These are phyloP conservation scores for Rhodotorula sp. DNA, from an alignment of 1,284 basidiomycete genomes.

Conservation along the genomic window DNA sequence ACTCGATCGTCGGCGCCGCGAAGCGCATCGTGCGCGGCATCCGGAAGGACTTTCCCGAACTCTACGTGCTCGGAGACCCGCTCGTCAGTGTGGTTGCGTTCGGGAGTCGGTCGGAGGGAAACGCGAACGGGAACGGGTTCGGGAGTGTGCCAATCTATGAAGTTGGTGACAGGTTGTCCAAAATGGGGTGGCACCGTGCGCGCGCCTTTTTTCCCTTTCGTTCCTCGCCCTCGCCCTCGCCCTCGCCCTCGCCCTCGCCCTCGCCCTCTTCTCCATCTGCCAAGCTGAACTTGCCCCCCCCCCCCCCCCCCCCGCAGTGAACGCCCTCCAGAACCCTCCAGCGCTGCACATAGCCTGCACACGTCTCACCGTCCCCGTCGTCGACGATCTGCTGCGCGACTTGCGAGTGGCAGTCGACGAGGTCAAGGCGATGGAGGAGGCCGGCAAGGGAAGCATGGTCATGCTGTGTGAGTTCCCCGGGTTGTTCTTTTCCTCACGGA, in stretches of 20 bases:
- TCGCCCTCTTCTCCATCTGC: slow-evolving; percentile 26
- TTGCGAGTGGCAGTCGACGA: slow-evolving; percentile 71
- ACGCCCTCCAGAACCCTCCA: slow-evolving; percentile 72
- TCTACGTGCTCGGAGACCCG: slow-evolving; percentile 68
- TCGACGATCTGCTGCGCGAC: slow-evolving; percentile 72
- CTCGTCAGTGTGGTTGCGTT: slow-evolving; percentile 69
- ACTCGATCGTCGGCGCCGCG: slow-evolving; percentile 72
- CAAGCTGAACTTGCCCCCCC: not conserved
- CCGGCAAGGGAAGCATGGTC: slow-evolving; percentile 71
- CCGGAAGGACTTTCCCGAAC: slow-evolving; percentile 60
- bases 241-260: no score
- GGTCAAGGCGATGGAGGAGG: slow-evolving; percentile 47
- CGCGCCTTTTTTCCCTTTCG: not conserved
- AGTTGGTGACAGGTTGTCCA: slow-evolving; percentile 84
- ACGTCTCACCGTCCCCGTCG: slow-evolving; percentile 65
- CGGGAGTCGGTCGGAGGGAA: slow-evolving; percentile 29
- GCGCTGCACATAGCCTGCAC: slow-evolving; percentile 94
- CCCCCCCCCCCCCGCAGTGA: slow-evolving; percentile 53
- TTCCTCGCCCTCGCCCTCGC: no score
- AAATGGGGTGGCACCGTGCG: slow-evolving; percentile 51
- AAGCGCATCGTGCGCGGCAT: slow-evolving; percentile 67
- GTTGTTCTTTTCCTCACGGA: not conserved
- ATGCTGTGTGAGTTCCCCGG: slow-evolving; percentile 61
- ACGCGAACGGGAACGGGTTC: slow-evolving; percentile 17
- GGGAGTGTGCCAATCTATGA: slow-evolving; percentile 18